Base-by-base conservation (phyloP, 1,284 basidiomycete genomes). In the Cutaneotrichosporon spelunceum region DNA sequence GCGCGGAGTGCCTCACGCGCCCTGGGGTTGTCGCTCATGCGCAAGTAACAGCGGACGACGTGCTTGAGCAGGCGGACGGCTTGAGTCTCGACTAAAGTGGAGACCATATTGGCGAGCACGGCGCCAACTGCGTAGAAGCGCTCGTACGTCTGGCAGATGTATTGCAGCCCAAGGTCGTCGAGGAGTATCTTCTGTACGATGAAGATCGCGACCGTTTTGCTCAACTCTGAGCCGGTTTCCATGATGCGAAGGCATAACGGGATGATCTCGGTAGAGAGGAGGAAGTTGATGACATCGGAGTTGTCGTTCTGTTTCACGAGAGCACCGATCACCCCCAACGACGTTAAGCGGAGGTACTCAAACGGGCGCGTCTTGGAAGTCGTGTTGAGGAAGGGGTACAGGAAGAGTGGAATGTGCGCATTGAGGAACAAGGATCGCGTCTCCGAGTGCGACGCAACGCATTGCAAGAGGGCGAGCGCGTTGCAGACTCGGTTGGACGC, bases 251-350 rank as follows among this genome's bases (percentile, higher is more conserved):
- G 85, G 77, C 96, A 99, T 62, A 99, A 88, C 26, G 96, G 96
- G 74, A 99, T 99, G 78, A 99, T 99, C 82, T 99, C 96, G 56
- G 96, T 99, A 11, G 95, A 98, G 44, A 99, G 86, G 53, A 99
- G 84, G 82, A 99, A 99, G 80, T 98, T 96, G 79, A 99, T 99
- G 68, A 99, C 95, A 63, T 94, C 90, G 72, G 89, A 93, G 80
- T 99, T 99, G 81, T 99, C 96, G 78, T 98, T 98, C 90, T 97
- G 93, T 89, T 99, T 99, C 75, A 99, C 96, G 59, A 99, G 86
- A 13, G 96, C 96, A 49, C 96, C 96, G 68, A 99, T 99, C 60
- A 99, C 96, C 36, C 96, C 96, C 24, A 99, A 86, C 47, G 93
- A 97, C 2, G 96, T 99, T 57, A 99, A 85, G 42, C 96, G 89